A percentile compares a stretch with the other conserved stretches of the same genome.
Conservation (phyloP, 2,329 filamentous ascomycete species). For the Hymenoscyphus occultus region DNA sequence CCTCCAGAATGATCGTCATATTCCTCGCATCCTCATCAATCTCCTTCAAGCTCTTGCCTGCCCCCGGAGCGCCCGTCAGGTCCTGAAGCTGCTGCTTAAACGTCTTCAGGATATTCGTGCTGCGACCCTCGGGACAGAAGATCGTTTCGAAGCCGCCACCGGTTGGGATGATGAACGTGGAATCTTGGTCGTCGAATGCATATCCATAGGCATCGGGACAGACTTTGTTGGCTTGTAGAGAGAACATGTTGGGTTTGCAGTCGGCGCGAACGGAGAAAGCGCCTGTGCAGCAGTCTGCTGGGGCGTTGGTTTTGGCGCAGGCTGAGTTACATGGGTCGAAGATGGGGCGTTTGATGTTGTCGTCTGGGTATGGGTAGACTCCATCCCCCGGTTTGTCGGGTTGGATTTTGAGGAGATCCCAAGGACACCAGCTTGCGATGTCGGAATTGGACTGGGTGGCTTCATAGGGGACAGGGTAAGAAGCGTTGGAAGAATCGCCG, state of each 20-base stretch:
- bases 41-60: conserved; percentile 34
- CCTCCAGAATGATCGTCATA: conserved; percentile 32
- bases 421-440: conserved; percentile 73
- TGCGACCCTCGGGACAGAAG: conserved; percentile 67
- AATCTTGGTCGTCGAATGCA: conserved; percentile 58
- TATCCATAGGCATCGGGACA: conserved; percentile 86
- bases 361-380: conserved; percentile 77
- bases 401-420: conserved; percentile 67
- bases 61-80: conserved; percentile 44
- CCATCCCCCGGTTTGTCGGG: conserved; percentile 70
- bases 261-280: conserved; percentile 58
- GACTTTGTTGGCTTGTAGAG: conserved; percentile 65
- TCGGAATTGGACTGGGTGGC: conserved; percentile 52
- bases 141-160: conserved; percentile 77
- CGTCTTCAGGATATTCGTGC: conserved; percentile 55
- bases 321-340: conserved; percentile 79
- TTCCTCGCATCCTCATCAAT: conserved; percentile 38
- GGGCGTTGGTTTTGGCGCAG: conserved; percentile 65
- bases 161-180: conserved; percentile 59
- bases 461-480: conserved; percentile 68
- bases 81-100: conserved; percentile 49
- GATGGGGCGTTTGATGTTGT: conserved; percentile 63
- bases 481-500: conserved; percentile 55
- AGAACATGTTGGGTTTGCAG: conserved; percentile 68
- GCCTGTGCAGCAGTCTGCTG: conserved; percentile 74